A percentile compares a stretch with the other conserved stretches of the same genome.
Conservation (phyloP, 2,329 filamentous ascomycete genomes). For the Fusarium subglutinans region DNA sequence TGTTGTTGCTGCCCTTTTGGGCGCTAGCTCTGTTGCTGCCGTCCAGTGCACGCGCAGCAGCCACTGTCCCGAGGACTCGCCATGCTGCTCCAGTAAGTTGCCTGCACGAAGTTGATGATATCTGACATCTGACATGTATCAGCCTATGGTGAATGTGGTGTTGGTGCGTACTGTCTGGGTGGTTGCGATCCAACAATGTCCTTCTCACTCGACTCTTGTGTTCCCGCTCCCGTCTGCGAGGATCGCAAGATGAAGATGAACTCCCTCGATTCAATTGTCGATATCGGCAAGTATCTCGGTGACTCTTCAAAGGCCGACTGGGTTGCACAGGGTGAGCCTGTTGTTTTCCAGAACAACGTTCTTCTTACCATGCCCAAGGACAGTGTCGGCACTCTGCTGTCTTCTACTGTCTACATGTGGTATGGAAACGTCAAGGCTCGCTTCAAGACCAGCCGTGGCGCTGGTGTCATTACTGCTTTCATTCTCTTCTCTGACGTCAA, state of each 20-base stretch:
- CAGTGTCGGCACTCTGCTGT: conserved; percentile 87
- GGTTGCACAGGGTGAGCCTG: conserved; percentile 84
- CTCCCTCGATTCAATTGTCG: conserved; percentile 71
- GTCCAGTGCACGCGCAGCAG: conserved; percentile 57
- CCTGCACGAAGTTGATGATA: background rate
- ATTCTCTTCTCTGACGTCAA: conserved; percentile 95
- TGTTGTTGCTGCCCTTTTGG: conserved; percentile 46
- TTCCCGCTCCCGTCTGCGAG: conserved; percentile 84
- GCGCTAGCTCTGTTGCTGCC: conserved; percentile 45
- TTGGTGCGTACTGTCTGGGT: conserved; percentile 93
- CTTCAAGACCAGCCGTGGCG: conserved; percentile 84
- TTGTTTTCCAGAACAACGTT: conserved; percentile 73
- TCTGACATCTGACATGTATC: conserved; percentile 27
- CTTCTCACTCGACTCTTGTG: conserved; percentile 83
- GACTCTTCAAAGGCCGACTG: conserved; percentile 83
- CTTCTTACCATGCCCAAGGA: conserved; percentile 89
- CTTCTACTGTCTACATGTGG: conserved; percentile 90
- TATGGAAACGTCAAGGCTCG: conserved; percentile 91
- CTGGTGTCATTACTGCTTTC: conserved; percentile 95
- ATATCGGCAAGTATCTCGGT: conserved; percentile 86
- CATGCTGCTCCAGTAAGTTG: conserved; percentile 79
- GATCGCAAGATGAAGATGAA: conserved; percentile 78
- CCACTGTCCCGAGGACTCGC: conserved; percentile 76
- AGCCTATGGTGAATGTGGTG: conserved; percentile 94
- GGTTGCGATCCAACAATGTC: conserved; percentile 93